These are phyloP conservation scores for Panus rudis DNA, from an alignment of 768 basidiomycete species.

Conservation along the genomic window DNA sequence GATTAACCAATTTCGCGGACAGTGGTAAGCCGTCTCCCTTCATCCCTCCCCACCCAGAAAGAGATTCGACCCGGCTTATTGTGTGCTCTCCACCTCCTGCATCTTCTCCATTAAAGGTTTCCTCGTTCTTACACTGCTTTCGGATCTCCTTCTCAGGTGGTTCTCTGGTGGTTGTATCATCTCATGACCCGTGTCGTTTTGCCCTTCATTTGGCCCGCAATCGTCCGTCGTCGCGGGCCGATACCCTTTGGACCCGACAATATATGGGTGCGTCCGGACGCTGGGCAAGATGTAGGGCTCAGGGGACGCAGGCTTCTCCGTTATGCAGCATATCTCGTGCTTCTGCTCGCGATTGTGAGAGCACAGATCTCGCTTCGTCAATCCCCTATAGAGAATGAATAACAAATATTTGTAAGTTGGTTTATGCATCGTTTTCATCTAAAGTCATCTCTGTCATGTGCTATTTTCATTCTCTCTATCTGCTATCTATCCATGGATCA, in stretches of 20 bases:
- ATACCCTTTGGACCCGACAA: neutral
- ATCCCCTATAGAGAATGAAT: too few relatives aligned
- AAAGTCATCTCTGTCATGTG: too few relatives aligned
- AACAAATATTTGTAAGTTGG: too few relatives aligned
- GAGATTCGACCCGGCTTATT: conserved; percentile 1
- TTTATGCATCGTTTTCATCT: too few relatives aligned
- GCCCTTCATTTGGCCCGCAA: neutral
- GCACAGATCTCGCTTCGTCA: too few relatives aligned
- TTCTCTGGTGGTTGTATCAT: conserved; percentile 66
- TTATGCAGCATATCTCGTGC: neutral
- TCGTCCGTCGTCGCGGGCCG: neutral
- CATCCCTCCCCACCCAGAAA: conserved; percentile 2
- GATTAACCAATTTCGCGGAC: conserved; percentile 73
- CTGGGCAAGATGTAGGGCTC: neutral
- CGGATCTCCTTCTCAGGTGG: conserved; percentile 48
- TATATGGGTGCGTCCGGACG: neutral
- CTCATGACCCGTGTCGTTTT: conserved; percentile 24
- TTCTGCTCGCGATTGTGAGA: neutral
- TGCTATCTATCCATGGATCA: too few relatives aligned
- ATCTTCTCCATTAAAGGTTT: conserved; percentile 10
- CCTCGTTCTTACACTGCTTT: conserved; percentile 13
- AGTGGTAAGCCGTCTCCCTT: conserved; percentile 35
- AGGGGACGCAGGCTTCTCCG: neutral
- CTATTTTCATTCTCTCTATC: too few relatives aligned
- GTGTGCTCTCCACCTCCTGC: conserved; percentile 18